Base-by-base conservation (phyloP, 352 stramenopile genomes). In the Phytophthora fragariaefolia region DNA sequence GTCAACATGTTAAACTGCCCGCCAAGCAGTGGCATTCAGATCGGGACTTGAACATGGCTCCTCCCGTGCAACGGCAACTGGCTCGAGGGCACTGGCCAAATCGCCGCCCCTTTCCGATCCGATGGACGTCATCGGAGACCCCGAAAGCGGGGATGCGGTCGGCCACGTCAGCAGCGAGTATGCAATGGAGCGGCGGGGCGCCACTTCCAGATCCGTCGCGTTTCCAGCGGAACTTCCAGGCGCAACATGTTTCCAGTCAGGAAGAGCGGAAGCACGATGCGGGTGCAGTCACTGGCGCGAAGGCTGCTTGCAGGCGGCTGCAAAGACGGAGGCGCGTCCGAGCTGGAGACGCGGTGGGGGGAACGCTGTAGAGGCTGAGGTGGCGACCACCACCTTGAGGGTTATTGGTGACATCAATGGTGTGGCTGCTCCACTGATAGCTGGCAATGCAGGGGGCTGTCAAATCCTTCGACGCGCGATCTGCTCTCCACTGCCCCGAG, bases 31-130 rank as follows among this genome's bases (percentile, higher is more conserved):
- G n/a, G n/a, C n/a, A n/a, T n/a, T 38, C 26, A 3, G 46, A 53
- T 45, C 47, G 22, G 40, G 36, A 63, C 27, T 69, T 63, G 61
- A 68, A 63, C 60, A 13, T 68, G 60, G 23, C 61, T 54, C 58
- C 58, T 65, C 36, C 23, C 49, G 28, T 67, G 52, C 45, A 7
- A 18, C 45, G 45, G 55, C 63, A 66, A 66, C 63, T 71, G 56
- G 56, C 63, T 71, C 56, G 63, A 66, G 63, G 63, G 56, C 55
- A 49, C n/a, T 12, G 49, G 63, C 56, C 66, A 73, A 73, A 73
- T 73, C 59, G 66, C 30, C 32, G 40, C 8, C 66, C 61, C 22
- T 73, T 69, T 66, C 65, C 65, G 17, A 64, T 51, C 50, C 30
- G 46, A 73, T 73, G 53, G 58, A 55, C 48, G 54, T 50, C 59